These are phyloP conservation scores for Pyrus hybrid DNA, from an alignment of 331 rosid genomes.

Conservation along the genomic window DNA sequence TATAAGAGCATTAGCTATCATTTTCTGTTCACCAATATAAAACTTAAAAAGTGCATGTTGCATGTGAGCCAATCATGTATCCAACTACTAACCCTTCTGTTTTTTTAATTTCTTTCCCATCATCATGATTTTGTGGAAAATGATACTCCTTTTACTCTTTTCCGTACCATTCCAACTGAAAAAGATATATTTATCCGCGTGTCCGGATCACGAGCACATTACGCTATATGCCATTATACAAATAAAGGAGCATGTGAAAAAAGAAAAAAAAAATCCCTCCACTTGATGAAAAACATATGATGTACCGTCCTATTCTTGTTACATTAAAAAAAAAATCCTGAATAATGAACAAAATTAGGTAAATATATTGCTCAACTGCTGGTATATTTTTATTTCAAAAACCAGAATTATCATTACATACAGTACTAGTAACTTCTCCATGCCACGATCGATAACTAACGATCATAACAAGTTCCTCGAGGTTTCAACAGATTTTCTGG, in stretches of 20 bases:
- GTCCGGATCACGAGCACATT: too few relatives aligned
- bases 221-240: accelerated
- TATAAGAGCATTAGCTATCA: neutral
- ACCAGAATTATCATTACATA: too few relatives aligned
- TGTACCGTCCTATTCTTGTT: too few relatives aligned
- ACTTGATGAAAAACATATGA: too few relatives aligned
- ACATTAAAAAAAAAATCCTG: too few relatives aligned
- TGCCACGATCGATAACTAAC: neutral
- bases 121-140: neutral
- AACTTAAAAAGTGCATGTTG: neutral
- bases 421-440: neutral
- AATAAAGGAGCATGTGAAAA: neutral
- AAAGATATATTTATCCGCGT: too few relatives aligned
- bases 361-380: neutral
- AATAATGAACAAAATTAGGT: neutral
- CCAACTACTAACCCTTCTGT: neutral
- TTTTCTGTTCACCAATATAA: neutral
- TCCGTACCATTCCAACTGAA: neutral
- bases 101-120: neutral
- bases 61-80: neutral
- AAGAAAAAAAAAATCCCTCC: neutral
- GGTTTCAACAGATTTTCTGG: neutral
- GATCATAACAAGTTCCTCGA: neutral
- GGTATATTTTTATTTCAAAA: neutral
- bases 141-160: neutral